A percentile compares a stretch with the other conserved stretches of the same genome.
Evolutionary conservation across 257 asterid species (phyloP).

Genomic region (Cordia subcordata): DNA sequence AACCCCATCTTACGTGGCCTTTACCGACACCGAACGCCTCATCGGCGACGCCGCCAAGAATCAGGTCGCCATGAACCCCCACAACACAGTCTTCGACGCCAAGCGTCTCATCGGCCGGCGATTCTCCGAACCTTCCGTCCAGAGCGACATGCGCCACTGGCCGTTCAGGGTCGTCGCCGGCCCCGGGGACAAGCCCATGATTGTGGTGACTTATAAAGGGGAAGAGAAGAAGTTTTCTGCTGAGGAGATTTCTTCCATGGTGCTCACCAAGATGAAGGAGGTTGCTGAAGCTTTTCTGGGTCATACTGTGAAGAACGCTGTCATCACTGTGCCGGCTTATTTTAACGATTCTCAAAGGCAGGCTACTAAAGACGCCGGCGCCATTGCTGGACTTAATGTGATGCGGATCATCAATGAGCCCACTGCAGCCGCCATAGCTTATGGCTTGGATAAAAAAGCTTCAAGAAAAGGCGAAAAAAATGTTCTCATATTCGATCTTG

Average conservation of each 20-base stretch:
- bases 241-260: constrained; percentile 24
- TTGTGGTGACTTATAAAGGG: constrained; percentile 16
- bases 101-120: constrained; percentile 21
- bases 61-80: too few relatives aligned
- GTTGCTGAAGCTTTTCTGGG: constrained; percentile 21
- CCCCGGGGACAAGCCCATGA: constrained; percentile 19
- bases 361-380: constrained; percentile 23
- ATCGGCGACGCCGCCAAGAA: too few relatives aligned
- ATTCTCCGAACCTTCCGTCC: constrained; percentile 15
- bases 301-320: constrained; percentile 15
- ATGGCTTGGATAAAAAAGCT: constrained; percentile 20
- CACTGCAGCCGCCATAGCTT: constrained; percentile 23
- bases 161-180: constrained; percentile 13
- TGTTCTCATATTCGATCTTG: constrained; percentile 21
- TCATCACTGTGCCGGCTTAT: constrained; percentile 22
- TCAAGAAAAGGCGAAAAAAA: constrained; percentile 16
- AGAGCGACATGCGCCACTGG: constrained; percentile 22
- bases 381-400: constrained; percentile 17
- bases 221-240: constrained; percentile 19
- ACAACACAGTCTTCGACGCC: constrained; percentile 5
- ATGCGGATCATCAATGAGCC: constrained; percentile 24
- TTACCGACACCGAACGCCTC: too few relatives aligned
- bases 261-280: constrained; percentile 21
- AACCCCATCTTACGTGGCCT: too few relatives aligned
- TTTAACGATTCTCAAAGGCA: constrained; percentile 19